These are phyloP conservation scores for Septoria linicola DNA, from an alignment of 2,329 filamentous ascomycete species.

Conservation along the genomic window DNA sequence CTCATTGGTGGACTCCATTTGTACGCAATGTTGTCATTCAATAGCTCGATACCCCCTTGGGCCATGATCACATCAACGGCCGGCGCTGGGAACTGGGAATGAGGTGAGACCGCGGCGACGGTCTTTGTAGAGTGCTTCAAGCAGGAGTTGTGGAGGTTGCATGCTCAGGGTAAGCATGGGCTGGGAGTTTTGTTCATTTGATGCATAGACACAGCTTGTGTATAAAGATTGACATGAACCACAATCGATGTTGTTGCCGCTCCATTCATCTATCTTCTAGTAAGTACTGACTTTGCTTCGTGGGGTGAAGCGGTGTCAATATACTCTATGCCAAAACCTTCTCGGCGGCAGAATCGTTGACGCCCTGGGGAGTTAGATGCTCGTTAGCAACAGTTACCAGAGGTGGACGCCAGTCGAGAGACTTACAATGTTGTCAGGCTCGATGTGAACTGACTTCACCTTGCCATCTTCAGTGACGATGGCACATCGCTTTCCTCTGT, in stretches of 20 bases:
- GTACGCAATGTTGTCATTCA: constrained; percentile 15
- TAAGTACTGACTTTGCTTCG: no score
- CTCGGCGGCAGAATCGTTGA: constrained; percentile 15
- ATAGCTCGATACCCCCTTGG: constrained; percentile 25
- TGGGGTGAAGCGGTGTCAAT: background rate
- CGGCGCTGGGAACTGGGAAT: constrained; percentile 16
- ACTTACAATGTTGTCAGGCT: constrained; percentile 61
- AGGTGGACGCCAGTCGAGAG: background rate
- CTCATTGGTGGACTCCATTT: background rate
- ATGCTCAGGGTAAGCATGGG: background rate
- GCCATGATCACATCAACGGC: constrained; percentile 13
- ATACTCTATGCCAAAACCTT: constrained; percentile 13
- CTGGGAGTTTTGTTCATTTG: constrained; percentile 1
- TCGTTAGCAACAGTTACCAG: no score
- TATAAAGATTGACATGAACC: constrained; percentile 3
- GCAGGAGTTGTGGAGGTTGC: constrained; percentile 7
- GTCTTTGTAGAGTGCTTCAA: constrained; percentile 12
- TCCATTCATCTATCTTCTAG: constrained; percentile 3
- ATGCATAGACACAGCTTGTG: constrained; percentile 10
- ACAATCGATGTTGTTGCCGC: background rate
- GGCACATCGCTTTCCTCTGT: constrained; percentile 84
- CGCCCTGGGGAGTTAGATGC: background rate
- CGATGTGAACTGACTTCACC: constrained; percentile 76
- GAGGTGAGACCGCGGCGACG: constrained; percentile 17
- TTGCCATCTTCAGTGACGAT: constrained; percentile 80